Evolutionary conservation across 2,329 filamentous ascomycete species (phyloP).

Genomic region (Fulvia fulva): DNA sequence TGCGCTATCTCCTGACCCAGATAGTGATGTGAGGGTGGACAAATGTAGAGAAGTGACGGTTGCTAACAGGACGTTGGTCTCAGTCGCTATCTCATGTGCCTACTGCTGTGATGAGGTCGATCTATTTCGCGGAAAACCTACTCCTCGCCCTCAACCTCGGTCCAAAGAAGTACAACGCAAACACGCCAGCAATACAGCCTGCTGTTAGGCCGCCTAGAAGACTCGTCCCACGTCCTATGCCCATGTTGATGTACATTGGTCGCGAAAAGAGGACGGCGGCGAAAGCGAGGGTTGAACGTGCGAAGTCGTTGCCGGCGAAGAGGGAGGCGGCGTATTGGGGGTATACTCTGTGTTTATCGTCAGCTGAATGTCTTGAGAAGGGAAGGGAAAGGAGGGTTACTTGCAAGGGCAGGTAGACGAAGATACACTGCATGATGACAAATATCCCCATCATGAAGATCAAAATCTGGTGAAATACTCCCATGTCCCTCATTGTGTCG

Average conservation of each 20-base stretch:
- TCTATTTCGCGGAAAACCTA: slow-evolving; percentile 50
- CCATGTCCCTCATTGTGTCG: too few species aligned
- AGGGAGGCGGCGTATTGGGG: slow-evolving; percentile 51
- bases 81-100: too few species aligned
- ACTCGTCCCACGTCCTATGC: slow-evolving; percentile 55
- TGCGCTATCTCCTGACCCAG: not conserved
- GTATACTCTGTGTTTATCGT: slow-evolving; percentile 28
- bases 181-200: slow-evolving; percentile 44
- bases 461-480: too few species aligned
- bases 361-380: not conserved
- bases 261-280: slow-evolving; percentile 58
- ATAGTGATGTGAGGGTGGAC: too few species aligned
- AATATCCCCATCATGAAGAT: slow-evolving; percentile 40
- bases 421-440: slow-evolving; percentile 42
- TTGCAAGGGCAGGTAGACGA: slow-evolving; percentile 38
- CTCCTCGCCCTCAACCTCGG: slow-evolving; percentile 53
- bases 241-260: slow-evolving; percentile 57
- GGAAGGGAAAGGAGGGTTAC: too few species aligned
- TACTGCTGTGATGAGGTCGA: too few species aligned
- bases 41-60: too few species aligned
- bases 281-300: slow-evolving; percentile 56
- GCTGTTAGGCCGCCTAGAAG: slow-evolving; percentile 49
- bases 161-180: slow-evolving; percentile 56
- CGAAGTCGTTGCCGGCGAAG: slow-evolving; percentile 60
- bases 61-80: too few species aligned